phyloP scores from a whole-genome alignment of 2,329 filamentous ascomycete genomes.

The Aspergillus terreus region DNA sequence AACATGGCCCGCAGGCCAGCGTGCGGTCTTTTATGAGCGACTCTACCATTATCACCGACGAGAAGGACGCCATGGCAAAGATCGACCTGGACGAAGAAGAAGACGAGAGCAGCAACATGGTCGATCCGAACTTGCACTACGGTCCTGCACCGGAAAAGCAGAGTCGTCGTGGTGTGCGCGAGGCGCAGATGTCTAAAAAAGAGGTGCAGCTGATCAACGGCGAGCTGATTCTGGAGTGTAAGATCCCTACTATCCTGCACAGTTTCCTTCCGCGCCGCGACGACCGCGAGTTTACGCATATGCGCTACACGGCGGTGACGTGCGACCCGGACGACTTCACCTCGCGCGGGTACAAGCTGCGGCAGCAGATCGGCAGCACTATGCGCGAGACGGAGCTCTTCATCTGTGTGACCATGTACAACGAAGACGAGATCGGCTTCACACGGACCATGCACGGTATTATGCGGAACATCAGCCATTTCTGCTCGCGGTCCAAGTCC shows the following conservation, averaged over 20 bases:
- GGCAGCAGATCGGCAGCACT: constrained; percentile 82
- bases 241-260: constrained; percentile 97
- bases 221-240: constrained; percentile 95
- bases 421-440: constrained; percentile 95
- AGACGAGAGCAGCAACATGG: constrained; percentile 51
- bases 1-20: constrained; percentile 53
- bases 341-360: constrained; percentile 80
- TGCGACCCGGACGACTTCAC: constrained; percentile 96
- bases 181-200: constrained; percentile 84
- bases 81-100: constrained; percentile 42
- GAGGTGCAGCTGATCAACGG: constrained; percentile 96
- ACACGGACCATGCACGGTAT: constrained; percentile 98
- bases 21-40: constrained; percentile 60
- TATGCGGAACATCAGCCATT: constrained; percentile 96
- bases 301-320: constrained; percentile 98
- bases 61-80: constrained; percentile 42
- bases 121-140: constrained; percentile 64
- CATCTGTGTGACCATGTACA: constrained; percentile 98
- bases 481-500: constrained; percentile 87
- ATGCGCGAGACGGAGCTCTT: constrained; percentile 89
- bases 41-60: constrained; percentile 56
- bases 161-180: constrained; percentile 77
- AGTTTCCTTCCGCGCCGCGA: constrained; percentile 91
- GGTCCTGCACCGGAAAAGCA: constrained; percentile 85
- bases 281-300: constrained; percentile 95